phyloP scores from a whole-genome alignment of 2,329 filamentous ascomycete species.

The Xylariales sp. region DNA sequence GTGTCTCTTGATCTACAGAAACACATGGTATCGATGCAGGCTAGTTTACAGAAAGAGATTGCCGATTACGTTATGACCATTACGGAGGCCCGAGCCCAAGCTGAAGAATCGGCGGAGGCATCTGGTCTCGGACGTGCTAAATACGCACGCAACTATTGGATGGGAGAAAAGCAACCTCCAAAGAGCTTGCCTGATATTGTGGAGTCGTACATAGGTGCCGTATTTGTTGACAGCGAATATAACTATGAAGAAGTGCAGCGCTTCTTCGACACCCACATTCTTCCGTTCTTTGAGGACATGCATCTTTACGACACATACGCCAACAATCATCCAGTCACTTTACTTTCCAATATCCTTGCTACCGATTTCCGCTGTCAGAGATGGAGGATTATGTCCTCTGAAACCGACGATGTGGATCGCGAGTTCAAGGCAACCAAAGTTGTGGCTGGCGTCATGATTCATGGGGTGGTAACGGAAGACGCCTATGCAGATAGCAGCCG shows the following conservation, averaged over 20 bases:
- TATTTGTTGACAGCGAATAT: conserved; percentile 91
- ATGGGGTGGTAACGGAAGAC: conserved; percentile 74
- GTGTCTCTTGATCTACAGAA: conserved; percentile 82
- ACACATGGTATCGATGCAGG: conserved; percentile 71
- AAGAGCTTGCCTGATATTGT: conserved; percentile 86
- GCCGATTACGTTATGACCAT: conserved; percentile 69
- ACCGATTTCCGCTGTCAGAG: conserved; percentile 71
- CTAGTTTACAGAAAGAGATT: conserved; percentile 58
- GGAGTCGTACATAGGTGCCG: conserved; percentile 87
- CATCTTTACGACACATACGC: conserved; percentile 87
- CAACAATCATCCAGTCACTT: conserved; percentile 85
- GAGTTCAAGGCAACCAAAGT: conserved; percentile 63
- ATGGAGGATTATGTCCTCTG: conserved; percentile 66
- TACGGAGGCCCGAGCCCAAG: conserved; percentile 58
- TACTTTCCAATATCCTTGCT: conserved; percentile 72
- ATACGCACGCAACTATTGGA: conserved; percentile 76
- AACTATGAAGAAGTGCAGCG: conserved; percentile 76
- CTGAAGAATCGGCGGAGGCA: conserved; percentile 53
- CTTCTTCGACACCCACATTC: conserved; percentile 82
- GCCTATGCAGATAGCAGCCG: conserved; percentile 71
- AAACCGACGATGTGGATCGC: conserved; percentile 56
- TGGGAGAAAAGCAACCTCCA: conserved; percentile 70
- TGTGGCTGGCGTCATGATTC: conserved; percentile 80
- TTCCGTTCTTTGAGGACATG: conserved; percentile 87
- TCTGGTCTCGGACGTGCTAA: conserved; percentile 52